These are phyloP conservation scores for Talaromyces sp. DNA, from an alignment of 2,329 filamentous ascomycete species.

Conservation along the genomic window DNA sequence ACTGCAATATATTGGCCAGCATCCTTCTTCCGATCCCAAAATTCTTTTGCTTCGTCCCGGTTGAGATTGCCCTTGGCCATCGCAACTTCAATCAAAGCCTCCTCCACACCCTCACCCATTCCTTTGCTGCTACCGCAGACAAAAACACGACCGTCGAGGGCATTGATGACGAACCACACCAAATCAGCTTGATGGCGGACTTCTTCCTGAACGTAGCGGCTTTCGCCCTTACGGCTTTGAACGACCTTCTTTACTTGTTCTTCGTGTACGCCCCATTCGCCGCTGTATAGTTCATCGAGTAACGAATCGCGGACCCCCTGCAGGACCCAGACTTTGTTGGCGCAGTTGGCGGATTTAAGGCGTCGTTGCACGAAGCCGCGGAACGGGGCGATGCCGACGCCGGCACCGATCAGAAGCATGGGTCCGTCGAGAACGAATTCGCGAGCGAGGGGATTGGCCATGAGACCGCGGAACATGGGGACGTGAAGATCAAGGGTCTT, in stretches of 20 bases:
- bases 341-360: conserved; percentile 89
- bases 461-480: conserved; percentile 97
- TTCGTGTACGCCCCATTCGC: conserved; percentile 93
- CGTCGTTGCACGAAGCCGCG: conserved; percentile 93
- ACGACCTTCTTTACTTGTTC: conserved; percentile 79
- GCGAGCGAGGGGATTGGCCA: conserved; percentile 91
- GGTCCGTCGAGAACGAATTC: conserved; percentile 91
- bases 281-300: conserved; percentile 92
- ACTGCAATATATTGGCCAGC: conserved; percentile 92
- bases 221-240: conserved; percentile 70
- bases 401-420: conserved; percentile 95
- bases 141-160: conserved; percentile 91
- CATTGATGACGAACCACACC: conserved; percentile 98
- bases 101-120: conserved; percentile 95
- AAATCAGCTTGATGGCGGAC: conserved; percentile 85
- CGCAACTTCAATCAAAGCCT: conserved; percentile 80
- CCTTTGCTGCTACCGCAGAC: conserved; percentile 93
- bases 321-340: conserved; percentile 96
- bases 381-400: conserved; percentile 96
- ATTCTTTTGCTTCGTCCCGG: conserved; percentile 73
- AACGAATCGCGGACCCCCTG: conserved; percentile 92
- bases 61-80: conserved; percentile 89
- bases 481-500: conserved; percentile 64
- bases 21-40: conserved; percentile 89
- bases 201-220: conserved; percentile 94